Evolutionary conservation across 768 basidiomycete species (phyloP), one percentile per base, ranked within the genome.

Genomic region (Fomitopsis pulvina): DNA sequence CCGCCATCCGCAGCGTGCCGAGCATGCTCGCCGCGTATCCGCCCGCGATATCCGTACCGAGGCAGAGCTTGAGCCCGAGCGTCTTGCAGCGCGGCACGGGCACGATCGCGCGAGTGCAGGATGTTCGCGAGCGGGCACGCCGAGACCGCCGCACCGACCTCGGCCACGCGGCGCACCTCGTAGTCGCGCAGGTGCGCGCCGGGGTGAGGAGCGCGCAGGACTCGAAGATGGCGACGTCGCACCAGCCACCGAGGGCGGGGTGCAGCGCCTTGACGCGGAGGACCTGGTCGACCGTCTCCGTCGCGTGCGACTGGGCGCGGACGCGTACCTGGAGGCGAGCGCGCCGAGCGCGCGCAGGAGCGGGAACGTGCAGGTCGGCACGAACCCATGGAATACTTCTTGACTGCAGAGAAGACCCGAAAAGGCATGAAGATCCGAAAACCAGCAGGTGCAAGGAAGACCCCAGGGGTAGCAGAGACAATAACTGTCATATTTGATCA

Each of bases 101-200:
- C 59, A 90, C 83, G 0, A 83, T 78, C 47, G 76, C 79, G 75
- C 0, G 88, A 91, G 65, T 94, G 92, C 66, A 94, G 94, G 1
- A 79, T 75, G 60, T 94, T 94, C 0, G 91, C 92, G 12, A 94
- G 71, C 0, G 92, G 92, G 64, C 92, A 95, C 57, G 92, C 88
- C 0, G 92, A 87, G 20, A 93, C 72, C 1, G 87, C 73, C 1
- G 83, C 79, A 14, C 81, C 78, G 21, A 63, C 63, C 4, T 55
- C 54, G 2, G 70, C 68, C 12, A 93, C 67, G 18, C 71, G 74
- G 0, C 68, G 61, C 12, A 92, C 71, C 27, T 80, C 72, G 0
- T 72, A 63, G 0, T 63, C 47, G n/a, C 68, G 60, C 25, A 92
- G 74, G 66, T 85, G 92, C 2, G 92, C 94, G 68, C 92, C 94